Percentiles rank a stretch among this genome's conserved stretches.
Evolutionary conservation across 2,329 filamentous ascomycete species (phyloP).

Genomic region (Penicillium sp.): DNA sequence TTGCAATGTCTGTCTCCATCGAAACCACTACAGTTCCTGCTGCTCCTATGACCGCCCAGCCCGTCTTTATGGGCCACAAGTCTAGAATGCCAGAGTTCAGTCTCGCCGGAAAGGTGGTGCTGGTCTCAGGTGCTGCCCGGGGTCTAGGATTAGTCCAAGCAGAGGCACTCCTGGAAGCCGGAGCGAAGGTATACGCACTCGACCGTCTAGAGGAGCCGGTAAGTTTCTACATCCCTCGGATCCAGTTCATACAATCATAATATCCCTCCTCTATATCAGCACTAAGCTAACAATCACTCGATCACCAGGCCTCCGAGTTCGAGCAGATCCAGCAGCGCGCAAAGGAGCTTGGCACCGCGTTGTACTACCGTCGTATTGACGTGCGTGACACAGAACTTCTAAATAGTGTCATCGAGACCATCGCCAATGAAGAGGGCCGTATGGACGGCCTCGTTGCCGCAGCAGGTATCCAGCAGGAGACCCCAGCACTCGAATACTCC

Average conservation of each 20-base stretch:
- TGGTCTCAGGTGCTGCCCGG: slow-evolving; percentile 69
- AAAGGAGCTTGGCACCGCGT: slow-evolving; percentile 62
- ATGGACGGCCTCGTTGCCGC: slow-evolving; percentile 77
- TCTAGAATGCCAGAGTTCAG: slow-evolving; percentile 69
- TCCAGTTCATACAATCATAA: neutral
- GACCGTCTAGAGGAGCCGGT: slow-evolving; percentile 45
- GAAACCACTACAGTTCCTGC: slow-evolving; percentile 30
- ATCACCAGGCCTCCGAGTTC: slow-evolving; percentile 56
- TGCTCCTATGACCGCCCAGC: slow-evolving; percentile 30
- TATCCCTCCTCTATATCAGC: neutral
- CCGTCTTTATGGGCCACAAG: slow-evolving; percentile 35
- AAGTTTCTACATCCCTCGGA: slow-evolving; percentile 11
- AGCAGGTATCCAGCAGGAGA: slow-evolving; percentile 76
- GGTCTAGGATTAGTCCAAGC: slow-evolving; percentile 73
- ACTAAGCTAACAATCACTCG: neutral
- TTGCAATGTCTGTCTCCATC: slow-evolving; percentile 37
- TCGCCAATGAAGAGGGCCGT: slow-evolving; percentile 68
- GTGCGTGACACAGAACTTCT: slow-evolving; percentile 70
- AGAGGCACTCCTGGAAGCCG: slow-evolving; percentile 72
- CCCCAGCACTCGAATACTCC: slow-evolving; percentile 74
- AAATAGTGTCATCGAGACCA: slow-evolving; percentile 65
- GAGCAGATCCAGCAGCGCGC: slow-evolving; percentile 64
- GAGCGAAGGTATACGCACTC: slow-evolving; percentile 58
- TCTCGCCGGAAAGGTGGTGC: slow-evolving; percentile 67
- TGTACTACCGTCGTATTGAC: slow-evolving; percentile 77